Evolutionary conservation across 2,329 filamentous ascomycete genomes (phyloP), one percentile per base, ranked within the genome.

Genomic region (Bipolaris cookei): DNA sequence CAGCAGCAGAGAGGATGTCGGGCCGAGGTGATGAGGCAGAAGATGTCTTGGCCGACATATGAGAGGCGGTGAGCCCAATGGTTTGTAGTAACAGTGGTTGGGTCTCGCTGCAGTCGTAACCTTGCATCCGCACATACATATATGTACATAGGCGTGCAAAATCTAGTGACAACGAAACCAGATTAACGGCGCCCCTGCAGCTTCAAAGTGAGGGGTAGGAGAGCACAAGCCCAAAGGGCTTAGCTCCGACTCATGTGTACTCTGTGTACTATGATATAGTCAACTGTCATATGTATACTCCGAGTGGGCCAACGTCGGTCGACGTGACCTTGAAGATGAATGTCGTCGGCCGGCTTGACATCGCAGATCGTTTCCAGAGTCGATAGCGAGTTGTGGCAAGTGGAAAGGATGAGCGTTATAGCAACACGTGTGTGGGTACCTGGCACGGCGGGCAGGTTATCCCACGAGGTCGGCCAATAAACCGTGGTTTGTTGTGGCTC

Each of bases 281-380:
- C 41, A 39, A 28, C 41, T 39, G 37, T 23, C 37, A n/a, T 45
- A 34, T 45, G 23, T 39, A 28, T 45, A 25, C 20, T 41, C 16
- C 13, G 34, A 30, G 23, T 46, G 41, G 28, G 35, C 28, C 35
- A 41, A 11, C 8, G 41, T 42, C 6, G 25, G 23, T 16, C 28
- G 35, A 52, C 23, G 34, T 49, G 37, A 43, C 45, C 23, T 50
- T 20, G 14, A 30, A 34, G 30, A 46, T 30, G 30, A 35, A 46
- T 28, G n/a, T 35, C 18, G 37, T n/a, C 21, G 18, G n/a, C 21
- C 46, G 18, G n/a, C 28, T 52, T 37, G 48, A 46, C 7, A 37
- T 35, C 13, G 28, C 35, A 25, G 28, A 44, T 42, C 23, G n/a
- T 8, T 32, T 35, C 8, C 16, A n/a, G 23, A 20, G 7, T 28